Evolutionary conservation across 768 basidiomycete species (phyloP).

Genomic region (Pholiota molesta): DNA sequence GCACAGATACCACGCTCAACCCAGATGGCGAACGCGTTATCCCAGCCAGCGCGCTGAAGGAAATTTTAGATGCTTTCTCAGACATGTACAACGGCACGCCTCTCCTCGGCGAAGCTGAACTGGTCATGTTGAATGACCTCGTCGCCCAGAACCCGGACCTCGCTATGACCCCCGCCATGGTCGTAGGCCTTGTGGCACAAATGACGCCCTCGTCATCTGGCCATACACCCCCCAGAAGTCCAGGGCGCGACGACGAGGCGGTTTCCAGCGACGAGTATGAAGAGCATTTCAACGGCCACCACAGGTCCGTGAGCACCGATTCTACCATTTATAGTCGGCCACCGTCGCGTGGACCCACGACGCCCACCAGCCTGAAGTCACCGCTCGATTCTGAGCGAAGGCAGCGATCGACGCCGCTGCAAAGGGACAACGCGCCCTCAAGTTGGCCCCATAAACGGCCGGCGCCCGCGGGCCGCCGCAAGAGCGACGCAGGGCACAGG

Average conservation of each 20-base stretch:
- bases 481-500: slow-evolving; percentile 72
- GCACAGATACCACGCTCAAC: slow-evolving; percentile 61
- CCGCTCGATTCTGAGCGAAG: slow-evolving; percentile 72
- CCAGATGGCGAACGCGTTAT: slow-evolving; percentile 65
- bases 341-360: slow-evolving; percentile 54
- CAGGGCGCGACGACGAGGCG: slow-evolving; percentile 36
- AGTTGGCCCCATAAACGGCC: slow-evolving; percentile 73
- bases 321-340: slow-evolving; percentile 56
- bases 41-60: slow-evolving; percentile 70
- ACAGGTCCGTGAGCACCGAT: slow-evolving; percentile 60
- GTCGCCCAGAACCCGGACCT: slow-evolving; percentile 63
- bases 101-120: slow-evolving; percentile 68
- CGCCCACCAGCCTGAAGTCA: slow-evolving; percentile 46
- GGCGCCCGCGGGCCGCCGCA: slow-evolving; percentile 65
- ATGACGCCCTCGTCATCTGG: slow-evolving; percentile 41
- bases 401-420: slow-evolving; percentile 71
- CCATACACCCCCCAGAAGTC: slow-evolving; percentile 44
- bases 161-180: slow-evolving; percentile 67
- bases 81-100: slow-evolving; percentile 60
- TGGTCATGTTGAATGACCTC: slow-evolving; percentile 58
- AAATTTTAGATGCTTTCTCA: slow-evolving; percentile 68
- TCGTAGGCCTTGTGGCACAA: slow-evolving; percentile 67
- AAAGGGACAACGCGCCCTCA: slow-evolving; percentile 52
- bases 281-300: slow-evolving; percentile 21
- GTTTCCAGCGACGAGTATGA: slow-evolving; percentile 39